Evolutionary conservation across 2,329 filamentous ascomycete species (phyloP), one percentile per base, ranked within the genome.

Genomic region (Aspergillus sclerotialis): DNA sequence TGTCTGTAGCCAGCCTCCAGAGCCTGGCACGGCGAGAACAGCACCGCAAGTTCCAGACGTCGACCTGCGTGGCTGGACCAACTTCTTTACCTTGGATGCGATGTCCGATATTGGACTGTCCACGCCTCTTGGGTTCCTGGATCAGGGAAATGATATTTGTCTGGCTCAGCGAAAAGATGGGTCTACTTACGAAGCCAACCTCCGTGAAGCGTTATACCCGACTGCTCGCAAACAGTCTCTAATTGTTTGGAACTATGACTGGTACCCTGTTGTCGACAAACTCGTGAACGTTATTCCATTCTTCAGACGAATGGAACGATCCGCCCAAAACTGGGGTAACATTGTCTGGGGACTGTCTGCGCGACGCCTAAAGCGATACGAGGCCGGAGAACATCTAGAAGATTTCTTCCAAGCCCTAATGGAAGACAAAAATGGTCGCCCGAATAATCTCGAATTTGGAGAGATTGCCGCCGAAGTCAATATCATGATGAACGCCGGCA

Each of bases 321-420:
- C 63, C 49, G 52, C 73, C 11, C 67, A 61, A n/a, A 67, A 50
- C 33, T 55, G 52, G 50, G 52, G 53, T 7, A 51, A 50, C 37
- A 56, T 75, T 34, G 65, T 71, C 2, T 60, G 63, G 33, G 64
- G 68, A 28, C 67, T 67, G 1, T 60, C 69, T 0, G 62, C 55
- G 28, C 37, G 48, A 33, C 47, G 50, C 16, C 48, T 55, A 4
- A 43, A 50, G 4, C 52, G 55, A 12, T 53, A 58, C 39, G 48
- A 65, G 14, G 56, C 55, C 1, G 73, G 74, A 15, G 74, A 78
- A 51, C 71, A 70, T 39, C 61, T 78, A 0, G 68, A 74, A 28
- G 75, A 79, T 44, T 78, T 79, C 54, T 77, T 79, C 58, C 61
- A 69, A 33, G 63, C 65, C 1, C 50, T 78, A 4, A 73, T 79